Evolutionary conservation across 352 stramenopile species (phyloP).

Genomic region (Sclerospora graminicola): DNA sequence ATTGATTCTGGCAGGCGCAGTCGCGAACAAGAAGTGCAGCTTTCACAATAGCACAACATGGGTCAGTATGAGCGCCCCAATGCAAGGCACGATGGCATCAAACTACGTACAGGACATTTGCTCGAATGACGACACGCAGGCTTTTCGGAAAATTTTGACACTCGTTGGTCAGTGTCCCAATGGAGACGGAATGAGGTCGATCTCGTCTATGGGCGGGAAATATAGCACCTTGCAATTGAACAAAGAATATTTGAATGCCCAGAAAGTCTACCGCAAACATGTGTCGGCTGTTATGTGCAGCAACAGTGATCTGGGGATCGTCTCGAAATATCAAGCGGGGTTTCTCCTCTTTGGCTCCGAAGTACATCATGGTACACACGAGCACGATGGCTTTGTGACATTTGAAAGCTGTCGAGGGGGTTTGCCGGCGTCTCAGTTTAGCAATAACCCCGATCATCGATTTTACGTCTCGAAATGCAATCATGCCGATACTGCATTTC

Average conservation of each 20-base stretch:
- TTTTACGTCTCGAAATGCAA: constrained; percentile 56
- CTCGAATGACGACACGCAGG: constrained; percentile 18
- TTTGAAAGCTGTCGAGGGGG: constrained; percentile 38
- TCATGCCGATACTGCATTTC: constrained; percentile 47
- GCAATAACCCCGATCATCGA: constrained; percentile 20
- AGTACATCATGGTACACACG: constrained; percentile 15
- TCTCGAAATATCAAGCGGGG: constrained; percentile 17
- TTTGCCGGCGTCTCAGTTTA: constrained; percentile 23
- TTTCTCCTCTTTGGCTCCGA: constrained; percentile 14
- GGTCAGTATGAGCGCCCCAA: constrained; percentile 35
- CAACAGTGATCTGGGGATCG: constrained; percentile 20
- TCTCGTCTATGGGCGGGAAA: constrained; percentile 26
- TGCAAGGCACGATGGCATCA: constrained; percentile 35
- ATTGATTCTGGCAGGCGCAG: constrained; percentile 24
- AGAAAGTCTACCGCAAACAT: constrained; percentile 24
- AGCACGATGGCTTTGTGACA: constrained; percentile 31
- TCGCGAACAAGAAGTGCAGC: constrained; percentile 38
- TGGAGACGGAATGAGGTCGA: constrained; percentile 23
- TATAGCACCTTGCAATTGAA: constrained; percentile 23
- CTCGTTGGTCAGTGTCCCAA: constrained; percentile 29
- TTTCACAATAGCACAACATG: constrained; percentile 29
- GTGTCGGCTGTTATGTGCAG: constrained; percentile 36
- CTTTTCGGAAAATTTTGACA: constrained; percentile 21
- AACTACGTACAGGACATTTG: constrained; percentile 33
- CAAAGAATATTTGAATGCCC: constrained; percentile 19